Conservation (phyloP, 371 early-diverging fungal species). For the Coemansia sp. region DNA sequence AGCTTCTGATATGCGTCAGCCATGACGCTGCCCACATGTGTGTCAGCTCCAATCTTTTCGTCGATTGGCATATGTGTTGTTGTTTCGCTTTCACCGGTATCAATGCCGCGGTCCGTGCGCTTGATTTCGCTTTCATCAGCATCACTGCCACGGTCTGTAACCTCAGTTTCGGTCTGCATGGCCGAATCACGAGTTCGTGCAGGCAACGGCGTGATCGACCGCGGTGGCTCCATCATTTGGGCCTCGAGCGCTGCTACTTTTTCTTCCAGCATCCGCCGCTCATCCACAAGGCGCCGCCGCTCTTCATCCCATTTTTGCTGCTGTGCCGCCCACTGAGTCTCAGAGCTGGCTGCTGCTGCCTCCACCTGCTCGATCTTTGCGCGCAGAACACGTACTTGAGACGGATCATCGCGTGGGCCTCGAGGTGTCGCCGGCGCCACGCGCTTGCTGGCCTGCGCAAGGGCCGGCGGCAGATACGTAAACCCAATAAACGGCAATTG, state of each 20-base stretch:
- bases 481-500: constrained; percentile 86
- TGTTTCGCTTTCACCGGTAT: background rate
- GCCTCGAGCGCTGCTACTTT: constrained; percentile 22
- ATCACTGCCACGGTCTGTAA: background rate
- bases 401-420: constrained; percentile 34
- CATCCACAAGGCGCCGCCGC: constrained; percentile 10
- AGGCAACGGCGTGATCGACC: constrained; percentile 7
- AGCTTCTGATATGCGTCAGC: constrained; percentile 24
- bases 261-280: constrained; percentile 14
- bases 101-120: background rate
- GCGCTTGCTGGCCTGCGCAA: constrained; percentile 7
- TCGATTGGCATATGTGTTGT: background rate
- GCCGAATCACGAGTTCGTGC: constrained; percentile 27
- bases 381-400: constrained; percentile 17
- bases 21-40: background rate
- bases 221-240: constrained; percentile 15
- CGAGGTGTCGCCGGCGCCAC: constrained; percentile 19
- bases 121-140: background rate
- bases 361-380: constrained; percentile 32
- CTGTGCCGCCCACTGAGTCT: constrained; percentile 9
- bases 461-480: constrained; percentile 56
- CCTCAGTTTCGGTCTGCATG: constrained; percentile 16
- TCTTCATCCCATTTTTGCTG: constrained; percentile 30
- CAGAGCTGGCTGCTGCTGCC: constrained; percentile 7
- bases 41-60: background rate